These are phyloP conservation scores for Avena insularis DNA, from an alignment of 176 grass and related monocot genomes.

Conservation along the genomic window DNA sequence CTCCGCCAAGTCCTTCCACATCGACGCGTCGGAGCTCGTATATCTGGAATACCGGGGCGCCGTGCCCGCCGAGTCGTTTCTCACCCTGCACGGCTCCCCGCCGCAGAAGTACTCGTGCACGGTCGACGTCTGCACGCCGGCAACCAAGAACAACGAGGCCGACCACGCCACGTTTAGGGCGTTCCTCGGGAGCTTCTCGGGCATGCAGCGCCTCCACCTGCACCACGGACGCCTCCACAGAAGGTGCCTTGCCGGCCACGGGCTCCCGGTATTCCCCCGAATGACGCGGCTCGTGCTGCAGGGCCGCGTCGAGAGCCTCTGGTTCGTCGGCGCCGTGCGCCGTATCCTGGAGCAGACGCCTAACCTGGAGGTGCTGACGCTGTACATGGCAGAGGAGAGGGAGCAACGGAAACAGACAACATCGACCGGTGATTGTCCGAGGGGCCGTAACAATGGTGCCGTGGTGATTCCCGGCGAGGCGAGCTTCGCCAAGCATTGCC, in stretches of 20 bases:
- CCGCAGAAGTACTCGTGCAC: neutral
- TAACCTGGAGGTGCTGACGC: neutral
- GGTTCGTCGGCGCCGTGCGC: neutral
- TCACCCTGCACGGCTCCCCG: neutral
- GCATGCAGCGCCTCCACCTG: neutral
- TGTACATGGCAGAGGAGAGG: neutral
- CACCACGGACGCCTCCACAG: neutral
- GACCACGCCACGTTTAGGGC: neutral
- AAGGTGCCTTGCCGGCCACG: too few relatives aligned
- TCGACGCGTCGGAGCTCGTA: neutral
- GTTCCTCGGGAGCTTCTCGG: neutral
- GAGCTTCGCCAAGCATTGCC: neutral
- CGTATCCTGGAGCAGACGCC: neutral
- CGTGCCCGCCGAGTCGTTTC: neutral
- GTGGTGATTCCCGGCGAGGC: neutral
- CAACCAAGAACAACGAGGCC: neutral
- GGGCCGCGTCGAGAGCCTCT: neutral
- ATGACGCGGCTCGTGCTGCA: constrained; percentile 10
- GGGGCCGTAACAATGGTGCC: too few relatives aligned
- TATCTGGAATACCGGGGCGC: neutral
- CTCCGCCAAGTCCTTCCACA: neutral
- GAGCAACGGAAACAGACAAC: neutral
- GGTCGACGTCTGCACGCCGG: neutral
- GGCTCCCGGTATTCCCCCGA: neutral
- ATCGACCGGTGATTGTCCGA: neutral